Conservation (phyloP, 139 green algal genomes). For the Zygnema cylindricum region DNA sequence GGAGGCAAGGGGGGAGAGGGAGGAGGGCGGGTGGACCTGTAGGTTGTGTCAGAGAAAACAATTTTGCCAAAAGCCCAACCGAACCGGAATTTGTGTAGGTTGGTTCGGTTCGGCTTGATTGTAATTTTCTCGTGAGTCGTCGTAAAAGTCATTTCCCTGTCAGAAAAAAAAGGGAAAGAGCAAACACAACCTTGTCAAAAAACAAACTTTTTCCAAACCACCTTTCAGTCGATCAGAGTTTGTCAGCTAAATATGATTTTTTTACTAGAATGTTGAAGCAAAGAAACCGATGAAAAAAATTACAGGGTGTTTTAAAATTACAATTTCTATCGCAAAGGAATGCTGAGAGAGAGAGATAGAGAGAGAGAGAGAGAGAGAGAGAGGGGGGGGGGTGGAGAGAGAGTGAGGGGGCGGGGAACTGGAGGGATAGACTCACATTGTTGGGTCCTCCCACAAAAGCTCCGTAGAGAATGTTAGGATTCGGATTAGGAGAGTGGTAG, state of each 20-base stretch:
- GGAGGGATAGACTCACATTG: neutral
- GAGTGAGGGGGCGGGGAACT: too few relatives aligned
- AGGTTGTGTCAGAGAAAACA: neutral
- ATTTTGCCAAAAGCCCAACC: constrained; percentile 21
- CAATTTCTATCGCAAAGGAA: neutral
- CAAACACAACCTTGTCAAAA: neutral
- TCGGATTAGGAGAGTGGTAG: constrained; percentile 34
- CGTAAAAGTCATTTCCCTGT: neutral
- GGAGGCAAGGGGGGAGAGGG: constrained; percentile 29
- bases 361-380: neutral
- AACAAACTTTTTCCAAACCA: neutral
- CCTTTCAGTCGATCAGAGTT: neutral
- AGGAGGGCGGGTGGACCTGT: neutral
- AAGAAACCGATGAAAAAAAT: too few relatives aligned
- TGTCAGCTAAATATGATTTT: neutral
- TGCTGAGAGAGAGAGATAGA: too few relatives aligned
- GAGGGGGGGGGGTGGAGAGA: too few relatives aligned
- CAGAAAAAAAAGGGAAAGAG: neutral
- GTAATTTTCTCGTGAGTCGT: neutral
- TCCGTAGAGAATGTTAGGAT: constrained; percentile 52
- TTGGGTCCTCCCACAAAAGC: constrained; percentile 56
- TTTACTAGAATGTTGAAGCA: too few relatives aligned
- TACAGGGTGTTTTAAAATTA: too few relatives aligned
- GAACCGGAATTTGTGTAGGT: constrained; percentile 50
- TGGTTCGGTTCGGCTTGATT: constrained; percentile 45